Percentiles rank a stretch among this genome's conserved stretches.
phyloP scores from a whole-genome alignment of 768 basidiomycete species.

The Tulasnella sp. region DNA sequence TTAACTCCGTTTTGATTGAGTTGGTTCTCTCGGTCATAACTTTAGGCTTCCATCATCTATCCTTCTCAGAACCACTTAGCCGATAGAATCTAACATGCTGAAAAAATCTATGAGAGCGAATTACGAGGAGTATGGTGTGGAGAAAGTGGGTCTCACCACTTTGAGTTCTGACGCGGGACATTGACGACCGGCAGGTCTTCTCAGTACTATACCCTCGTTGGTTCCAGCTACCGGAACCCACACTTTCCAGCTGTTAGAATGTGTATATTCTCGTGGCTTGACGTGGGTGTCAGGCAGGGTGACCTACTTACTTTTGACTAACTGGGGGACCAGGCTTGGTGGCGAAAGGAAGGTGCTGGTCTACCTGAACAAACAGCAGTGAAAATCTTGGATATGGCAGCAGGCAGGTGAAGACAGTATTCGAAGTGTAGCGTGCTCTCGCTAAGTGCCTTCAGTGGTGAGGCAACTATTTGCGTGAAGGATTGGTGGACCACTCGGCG shows the following conservation, averaged over 20 bases:
- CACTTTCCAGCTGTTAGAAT: constrained; percentile 69
- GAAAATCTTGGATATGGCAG: constrained; percentile 63
- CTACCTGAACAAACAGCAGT: constrained; percentile 45
- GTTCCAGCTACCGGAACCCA: constrained; percentile 71
- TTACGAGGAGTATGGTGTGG: constrained; percentile 59
- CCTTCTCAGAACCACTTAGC: not conserved
- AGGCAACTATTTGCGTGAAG: constrained; percentile 60
- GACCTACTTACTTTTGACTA: constrained; percentile 28
- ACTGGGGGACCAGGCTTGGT: constrained; percentile 47
- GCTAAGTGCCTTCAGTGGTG: constrained; percentile 53
- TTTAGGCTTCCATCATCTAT: not conserved
- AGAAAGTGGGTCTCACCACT: constrained; percentile 51
- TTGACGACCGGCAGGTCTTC: not conserved
- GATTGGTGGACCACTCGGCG: constrained; percentile 58
- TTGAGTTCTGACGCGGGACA: not conserved
- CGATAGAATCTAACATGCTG: not conserved
- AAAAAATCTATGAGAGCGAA: constrained; percentile 55
- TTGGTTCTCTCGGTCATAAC: too few relatives aligned
- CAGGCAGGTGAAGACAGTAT: constrained; percentile 43
- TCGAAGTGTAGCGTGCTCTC: not conserved
- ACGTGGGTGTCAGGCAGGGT: constrained; percentile 45
- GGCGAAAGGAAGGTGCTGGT: constrained; percentile 44
- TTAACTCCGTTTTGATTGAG: not conserved
- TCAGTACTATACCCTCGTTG: constrained; percentile 67
- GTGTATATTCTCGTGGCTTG: constrained; percentile 58